Evolutionary conservation across 1,284 basidiomycete species (phyloP), one percentile per base, ranked within the genome.

Genomic region (Irpex sp.): DNA sequence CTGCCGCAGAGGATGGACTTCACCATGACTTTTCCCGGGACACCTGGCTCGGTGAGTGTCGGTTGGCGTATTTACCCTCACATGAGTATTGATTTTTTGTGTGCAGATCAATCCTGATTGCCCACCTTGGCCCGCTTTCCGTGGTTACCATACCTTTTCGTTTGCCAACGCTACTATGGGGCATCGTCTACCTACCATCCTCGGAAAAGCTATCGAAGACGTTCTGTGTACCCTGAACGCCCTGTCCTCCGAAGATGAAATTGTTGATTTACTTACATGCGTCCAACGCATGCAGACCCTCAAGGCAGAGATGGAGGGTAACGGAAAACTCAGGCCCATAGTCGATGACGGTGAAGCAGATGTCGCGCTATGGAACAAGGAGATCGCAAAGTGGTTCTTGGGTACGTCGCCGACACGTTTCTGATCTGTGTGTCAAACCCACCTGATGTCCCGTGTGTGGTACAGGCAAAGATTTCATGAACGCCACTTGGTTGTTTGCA

Each of bases 151-250:
- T 60, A 72, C 72, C 65, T 97, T 95, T 77, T 96, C 94, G 1
- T 96, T 96, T 75, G 94, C 95, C 60, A 91, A 96, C 72, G 93
- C 93, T 46, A 94, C 92, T 6, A 97, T 97, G 95, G 93, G 94
- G 66, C 89, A 93, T 57, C 90, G 96, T 64, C 84, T 98, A 43
- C 95, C 96, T 0, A 98, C 96, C 57, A 98, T 98, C 68, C 82
- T 98, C 56, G 94, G 94, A 67, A 98, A 98, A 79, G 96, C 92
- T 6, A 96, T 98, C 71, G 95, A 97, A 71, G 96, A 98, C 73
- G 85, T 91, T 33, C 90, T 93, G 67, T 86, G 88, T 71, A 98
- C 96, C 35, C 83, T 98, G 70, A 98, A 98, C 76, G 87, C 93
- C 61, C 87, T 91, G 75, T 90, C 85, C 60, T 83, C 89, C 49